Base-by-base conservation (phyloP, 305 asterid species). In the Solanum hybrid region DNA sequence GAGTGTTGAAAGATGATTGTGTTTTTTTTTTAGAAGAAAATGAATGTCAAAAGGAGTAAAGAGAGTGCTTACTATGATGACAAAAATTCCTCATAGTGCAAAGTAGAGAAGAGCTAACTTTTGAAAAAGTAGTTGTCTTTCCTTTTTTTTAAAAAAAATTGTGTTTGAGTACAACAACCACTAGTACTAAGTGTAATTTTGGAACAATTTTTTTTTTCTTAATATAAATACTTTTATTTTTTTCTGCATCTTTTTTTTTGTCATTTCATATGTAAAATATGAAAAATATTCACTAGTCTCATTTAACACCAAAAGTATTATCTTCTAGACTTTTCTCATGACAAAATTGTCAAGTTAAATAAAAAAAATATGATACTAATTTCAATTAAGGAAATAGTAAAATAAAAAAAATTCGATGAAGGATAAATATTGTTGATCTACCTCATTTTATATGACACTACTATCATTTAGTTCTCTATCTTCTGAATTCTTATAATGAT, bases 21-120 rank as follows among this genome's bases (percentile, higher is more conserved):
- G 90, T 71, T 61, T 7, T 40, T 51, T 40, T 7, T 80, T 35
- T 78, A 91, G 46, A 87, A 88, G 88, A 82, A 87, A 91, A 90
- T 31, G 89, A 35, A 76, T 51, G 84, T 51, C 73, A 28, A 83
- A 78, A 89, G 92, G 79, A 74, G 79, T 74, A 74, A 74, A 74
- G 3, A 74, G 94, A 89, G 94, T 92, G 96, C 91, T 87, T 80
- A 88, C 85, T 89, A 95, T 94, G 97, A 95, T 94, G 93, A 92
- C 90, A 89, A 61, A 78, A 71, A 78, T 86, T 88, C 91, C 91
- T 90, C 75, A 51, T 88, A 92, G 94, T 87, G 93, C 91, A 91
- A 91, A 91, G 95, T 89, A 42, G 22, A 75, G 88, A 91, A 90
- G 95, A 90, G 93, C 90, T 91, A 92, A 91, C 96, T 95, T 93